Conservation (phyloP, 169 alveolate genomes). For the Plasmodium knowlesi region DNA sequence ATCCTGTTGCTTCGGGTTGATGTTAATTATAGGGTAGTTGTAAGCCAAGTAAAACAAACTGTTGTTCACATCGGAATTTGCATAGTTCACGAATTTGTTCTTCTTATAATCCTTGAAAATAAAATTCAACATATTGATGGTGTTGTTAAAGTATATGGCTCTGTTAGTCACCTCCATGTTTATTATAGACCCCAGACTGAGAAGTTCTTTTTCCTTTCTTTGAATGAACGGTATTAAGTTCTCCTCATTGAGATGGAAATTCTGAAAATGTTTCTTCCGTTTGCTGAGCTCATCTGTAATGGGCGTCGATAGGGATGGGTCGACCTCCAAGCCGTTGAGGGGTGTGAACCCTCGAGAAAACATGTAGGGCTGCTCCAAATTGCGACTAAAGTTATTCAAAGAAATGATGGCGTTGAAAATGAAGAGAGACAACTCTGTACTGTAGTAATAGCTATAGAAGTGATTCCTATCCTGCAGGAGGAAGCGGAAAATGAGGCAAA, state of each 20-base stretch:
- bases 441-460: slow-evolving; percentile 57
- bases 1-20: slow-evolving; percentile 18
- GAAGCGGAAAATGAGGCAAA: slow-evolving; percentile 23
- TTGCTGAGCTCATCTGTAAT: not conserved
- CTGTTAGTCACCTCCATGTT: not conserved
- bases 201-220: slow-evolving; percentile 4
- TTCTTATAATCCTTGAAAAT: slow-evolving; percentile 9
- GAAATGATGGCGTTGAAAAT: slow-evolving; percentile 62
- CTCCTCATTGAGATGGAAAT: not conserved
- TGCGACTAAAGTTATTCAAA: slow-evolving; percentile 23
- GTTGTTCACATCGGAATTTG: slow-evolving; percentile 28
- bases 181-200: not conserved
- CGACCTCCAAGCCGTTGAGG: not conserved
- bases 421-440: slow-evolving; percentile 30
- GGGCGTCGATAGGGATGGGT: not conserved
- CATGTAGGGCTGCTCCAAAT: slow-evolving; percentile 3
- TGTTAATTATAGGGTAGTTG: slow-evolving; percentile 48
- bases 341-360: slow-evolving; percentile 15
- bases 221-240: not conserved
- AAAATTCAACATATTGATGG: slow-evolving; percentile 1
- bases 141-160: slow-evolving; percentile 48
- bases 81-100: slow-evolving; percentile 18
- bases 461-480: slow-evolving; percentile 59
- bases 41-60: slow-evolving; percentile 12
- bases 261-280: not conserved